phyloP scores from a whole-genome alignment of 345 rosid genomes.

The Eucalyptus polybractea region DNA sequence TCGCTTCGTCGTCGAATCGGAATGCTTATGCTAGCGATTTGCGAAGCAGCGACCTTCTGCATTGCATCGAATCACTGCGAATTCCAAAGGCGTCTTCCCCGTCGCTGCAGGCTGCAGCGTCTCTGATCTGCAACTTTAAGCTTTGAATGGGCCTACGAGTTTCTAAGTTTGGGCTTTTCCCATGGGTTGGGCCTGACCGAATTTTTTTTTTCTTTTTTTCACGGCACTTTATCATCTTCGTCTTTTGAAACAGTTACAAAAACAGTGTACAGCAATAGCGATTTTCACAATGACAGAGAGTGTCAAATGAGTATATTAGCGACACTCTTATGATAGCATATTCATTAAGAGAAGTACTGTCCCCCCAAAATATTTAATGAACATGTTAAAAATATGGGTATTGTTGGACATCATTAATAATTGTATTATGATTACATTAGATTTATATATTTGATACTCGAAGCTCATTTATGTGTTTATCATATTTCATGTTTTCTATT shows the following conservation, averaged over 20 bases:
- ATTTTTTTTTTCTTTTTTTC: background rate
- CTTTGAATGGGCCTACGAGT: background rate
- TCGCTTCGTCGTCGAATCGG: background rate
- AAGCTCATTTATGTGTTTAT: too few relatives aligned
- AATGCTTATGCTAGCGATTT: background rate
- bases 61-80: background rate
- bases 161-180: background rate
- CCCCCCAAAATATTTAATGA: too few relatives aligned
- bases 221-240: background rate
- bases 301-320: too few relatives aligned
- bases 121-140: background rate
- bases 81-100: background rate
- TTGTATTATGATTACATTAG: too few relatives aligned
- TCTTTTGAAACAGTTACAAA: background rate
- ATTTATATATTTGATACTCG: too few relatives aligned
- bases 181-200: background rate
- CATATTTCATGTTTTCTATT: too few relatives aligned
- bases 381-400: accelerated
- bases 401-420: too few relatives aligned
- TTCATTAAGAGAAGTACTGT: too few relatives aligned
- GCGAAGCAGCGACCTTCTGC: background rate
- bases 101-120: background rate
- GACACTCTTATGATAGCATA: too few relatives aligned
- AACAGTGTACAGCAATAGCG: too few relatives aligned
- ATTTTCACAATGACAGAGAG: too few relatives aligned